phyloP scores from a whole-genome alignment of 345 rosid species.

The Euphorbia peplus region DNA sequence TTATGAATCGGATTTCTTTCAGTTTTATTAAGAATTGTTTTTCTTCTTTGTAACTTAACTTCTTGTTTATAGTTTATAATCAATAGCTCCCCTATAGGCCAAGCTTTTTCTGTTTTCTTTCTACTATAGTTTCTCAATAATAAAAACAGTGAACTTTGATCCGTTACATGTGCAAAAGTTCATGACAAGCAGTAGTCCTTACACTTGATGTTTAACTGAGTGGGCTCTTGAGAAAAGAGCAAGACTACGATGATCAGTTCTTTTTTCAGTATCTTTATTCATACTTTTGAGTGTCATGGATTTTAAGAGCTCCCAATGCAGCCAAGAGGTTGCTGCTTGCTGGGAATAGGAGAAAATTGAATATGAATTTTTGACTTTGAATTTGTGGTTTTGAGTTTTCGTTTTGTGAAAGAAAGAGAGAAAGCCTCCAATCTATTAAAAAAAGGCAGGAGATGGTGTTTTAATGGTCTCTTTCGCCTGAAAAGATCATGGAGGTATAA shows the following conservation, averaged over 20 bases:
- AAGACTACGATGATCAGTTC: too few species aligned
- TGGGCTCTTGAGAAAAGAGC: not conserved
- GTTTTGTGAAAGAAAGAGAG: not conserved
- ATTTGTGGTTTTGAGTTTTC: not conserved
- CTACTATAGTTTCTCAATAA: too few species aligned
- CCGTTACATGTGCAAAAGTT: not conserved
- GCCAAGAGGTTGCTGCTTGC: too few species aligned
- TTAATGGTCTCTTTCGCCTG: conserved; percentile 13
- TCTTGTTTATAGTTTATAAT: not conserved
- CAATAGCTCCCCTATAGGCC: not conserved
- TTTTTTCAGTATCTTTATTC: not conserved
- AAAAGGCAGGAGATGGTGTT: not conserved
- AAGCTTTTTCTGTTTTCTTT: too few species aligned
- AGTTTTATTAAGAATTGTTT: not conserved
- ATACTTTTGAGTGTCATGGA: too few species aligned
- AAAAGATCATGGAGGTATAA: conserved; percentile 34
- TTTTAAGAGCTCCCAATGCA: too few species aligned
- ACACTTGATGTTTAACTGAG: not conserved
- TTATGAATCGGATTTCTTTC: not conserved
- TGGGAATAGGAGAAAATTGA: too few species aligned
- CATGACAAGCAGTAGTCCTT: too few species aligned
- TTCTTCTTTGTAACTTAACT: not conserved
- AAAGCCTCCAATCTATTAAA: conserved; percentile 7
- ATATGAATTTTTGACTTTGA: not conserved
- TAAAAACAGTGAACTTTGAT: too few species aligned